Conservation (phyloP, 129 eudicot genomes). For the Sambucus nigra region DNA sequence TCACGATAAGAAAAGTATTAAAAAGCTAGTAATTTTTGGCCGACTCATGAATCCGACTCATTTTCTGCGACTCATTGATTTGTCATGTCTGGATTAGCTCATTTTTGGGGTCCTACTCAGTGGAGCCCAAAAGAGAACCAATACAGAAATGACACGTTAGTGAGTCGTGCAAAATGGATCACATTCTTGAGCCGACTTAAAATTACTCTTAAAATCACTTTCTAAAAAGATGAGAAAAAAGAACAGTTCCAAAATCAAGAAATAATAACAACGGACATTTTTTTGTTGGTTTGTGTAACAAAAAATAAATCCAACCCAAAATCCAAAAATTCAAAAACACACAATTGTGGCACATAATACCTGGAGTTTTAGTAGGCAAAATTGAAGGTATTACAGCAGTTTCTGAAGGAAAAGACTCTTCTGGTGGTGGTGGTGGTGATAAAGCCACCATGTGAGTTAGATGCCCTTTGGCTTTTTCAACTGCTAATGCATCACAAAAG, state of each 20-base stretch:
- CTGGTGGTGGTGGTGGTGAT: slow-evolving; percentile 22
- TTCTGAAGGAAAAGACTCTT: slow-evolving; percentile 20
- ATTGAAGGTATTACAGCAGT: slow-evolving; percentile 30
- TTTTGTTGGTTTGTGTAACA: slow-evolving; percentile 17
- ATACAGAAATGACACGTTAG: no score
- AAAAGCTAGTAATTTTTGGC: no score
- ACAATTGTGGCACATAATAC: slow-evolving; percentile 26
- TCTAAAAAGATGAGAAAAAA: slow-evolving; percentile 22
- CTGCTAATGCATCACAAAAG: slow-evolving; percentile 84
- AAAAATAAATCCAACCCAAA: slow-evolving; percentile 8
- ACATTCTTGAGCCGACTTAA: no score
- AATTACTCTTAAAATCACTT: no score
- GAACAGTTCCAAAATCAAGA: slow-evolving; percentile 22
- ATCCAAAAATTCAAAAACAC: background rate
- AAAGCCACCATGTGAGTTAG: slow-evolving; percentile 32
- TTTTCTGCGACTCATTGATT: no score
- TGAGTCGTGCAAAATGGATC: no score
- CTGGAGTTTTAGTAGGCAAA: slow-evolving; percentile 45
- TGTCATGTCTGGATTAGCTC: no score
- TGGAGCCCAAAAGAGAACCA: no score
- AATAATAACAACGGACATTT: slow-evolving; percentile 9
- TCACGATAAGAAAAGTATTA: no score
- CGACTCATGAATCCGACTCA: no score
- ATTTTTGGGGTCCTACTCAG: no score
- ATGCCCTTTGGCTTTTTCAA: slow-evolving; percentile 54